phyloP scores from a whole-genome alignment of 2,329 filamentous ascomycete genomes.

The Botrytis byssoidea region DNA sequence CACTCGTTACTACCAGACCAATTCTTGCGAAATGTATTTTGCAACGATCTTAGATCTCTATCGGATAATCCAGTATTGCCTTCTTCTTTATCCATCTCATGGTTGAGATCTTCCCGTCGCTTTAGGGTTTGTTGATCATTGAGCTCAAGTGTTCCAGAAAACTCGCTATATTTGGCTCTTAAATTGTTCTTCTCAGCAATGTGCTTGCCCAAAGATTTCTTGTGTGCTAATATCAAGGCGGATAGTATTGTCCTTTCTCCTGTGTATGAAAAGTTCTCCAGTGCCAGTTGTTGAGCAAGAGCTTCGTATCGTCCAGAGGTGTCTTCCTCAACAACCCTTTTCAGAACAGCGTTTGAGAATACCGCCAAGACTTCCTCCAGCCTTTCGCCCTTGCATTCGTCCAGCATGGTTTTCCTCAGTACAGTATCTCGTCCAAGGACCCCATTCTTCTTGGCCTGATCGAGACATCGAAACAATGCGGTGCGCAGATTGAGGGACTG shows the following conservation, averaged over 20 bases:
- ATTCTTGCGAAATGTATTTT: slow-evolving; percentile 64
- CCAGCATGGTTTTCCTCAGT: slow-evolving; percentile 90
- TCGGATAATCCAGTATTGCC: slow-evolving; percentile 26
- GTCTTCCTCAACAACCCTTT: slow-evolving; percentile 57
- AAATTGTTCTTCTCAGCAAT: slow-evolving; percentile 60
- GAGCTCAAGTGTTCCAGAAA: slow-evolving; percentile 60
- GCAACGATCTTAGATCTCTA: slow-evolving; percentile 46
- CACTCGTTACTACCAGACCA: slow-evolving; percentile 78
- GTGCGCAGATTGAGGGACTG: slow-evolving; percentile 89
- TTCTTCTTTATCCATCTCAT: slow-evolving; percentile 36
- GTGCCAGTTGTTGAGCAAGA: slow-evolving; percentile 54
- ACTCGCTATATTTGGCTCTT: slow-evolving; percentile 58
- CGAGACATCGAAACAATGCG: slow-evolving; percentile 76
- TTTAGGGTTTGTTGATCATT: slow-evolving; percentile 60
- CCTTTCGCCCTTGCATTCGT: slow-evolving; percentile 90
- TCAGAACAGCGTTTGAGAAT: slow-evolving; percentile 81
- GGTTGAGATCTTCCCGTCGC: slow-evolving; percentile 49
- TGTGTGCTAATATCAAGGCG: slow-evolving; percentile 71
- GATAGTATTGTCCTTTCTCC: slow-evolving; percentile 56
- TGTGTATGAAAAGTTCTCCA: slow-evolving; percentile 58
- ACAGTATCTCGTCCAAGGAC: slow-evolving; percentile 75
- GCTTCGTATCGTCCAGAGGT: slow-evolving; percentile 45
- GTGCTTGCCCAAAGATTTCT: slow-evolving; percentile 59
- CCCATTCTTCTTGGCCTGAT: slow-evolving; percentile 85
- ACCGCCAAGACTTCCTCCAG: slow-evolving; percentile 81